These are phyloP conservation scores for Penicillium sp. DNA, from an alignment of 2,329 filamentous ascomycete species.

Conservation along the genomic window DNA sequence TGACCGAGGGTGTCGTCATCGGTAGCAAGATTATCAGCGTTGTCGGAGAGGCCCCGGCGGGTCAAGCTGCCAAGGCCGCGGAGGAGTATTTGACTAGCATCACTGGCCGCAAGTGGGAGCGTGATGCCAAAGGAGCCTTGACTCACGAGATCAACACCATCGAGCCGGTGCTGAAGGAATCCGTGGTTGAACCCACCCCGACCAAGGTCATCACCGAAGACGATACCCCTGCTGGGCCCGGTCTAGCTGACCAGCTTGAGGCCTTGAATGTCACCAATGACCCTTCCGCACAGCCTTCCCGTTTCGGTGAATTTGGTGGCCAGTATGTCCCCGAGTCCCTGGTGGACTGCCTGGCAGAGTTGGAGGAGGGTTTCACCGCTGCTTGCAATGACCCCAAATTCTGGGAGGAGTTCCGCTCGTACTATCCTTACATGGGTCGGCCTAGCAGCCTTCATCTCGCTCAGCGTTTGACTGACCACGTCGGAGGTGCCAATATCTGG, in stretches of 20 bases:
- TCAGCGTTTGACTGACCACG: conserved; percentile 78
- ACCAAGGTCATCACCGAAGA: conserved; percentile 60
- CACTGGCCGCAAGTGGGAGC: conserved; percentile 50
- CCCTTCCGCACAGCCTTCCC: conserved; percentile 62
- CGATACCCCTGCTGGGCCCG: conserved; percentile 52
- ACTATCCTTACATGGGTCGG: conserved; percentile 96
- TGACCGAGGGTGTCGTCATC: conserved; percentile 92
- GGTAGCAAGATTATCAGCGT: conserved; percentile 90
- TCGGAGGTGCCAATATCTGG: conserved; percentile 93
- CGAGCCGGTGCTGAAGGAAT: conserved; percentile 59
- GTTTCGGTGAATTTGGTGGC: conserved; percentile 93
- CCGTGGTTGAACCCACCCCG: conserved; percentile 45
- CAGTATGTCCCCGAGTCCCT: conserved; percentile 96
- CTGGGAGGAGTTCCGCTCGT: conserved; percentile 94
- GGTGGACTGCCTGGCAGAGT: conserved; percentile 90
- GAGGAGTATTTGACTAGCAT: conserved; percentile 80
- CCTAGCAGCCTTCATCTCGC: conserved; percentile 88
- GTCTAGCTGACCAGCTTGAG: conserved; percentile 76
- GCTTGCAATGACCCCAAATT: conserved; percentile 83
- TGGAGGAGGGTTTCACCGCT: conserved; percentile 84
- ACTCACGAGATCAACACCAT: conserved; percentile 65
- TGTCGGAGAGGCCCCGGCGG: conserved; percentile 61
- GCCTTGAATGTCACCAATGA: conserved; percentile 63
- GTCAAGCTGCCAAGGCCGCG: conserved; percentile 64
- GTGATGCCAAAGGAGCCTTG: conserved; percentile 40